Evolutionary conservation across 1,284 basidiomycete species (phyloP).

Genomic region (Hortiboletus rubellus): DNA sequence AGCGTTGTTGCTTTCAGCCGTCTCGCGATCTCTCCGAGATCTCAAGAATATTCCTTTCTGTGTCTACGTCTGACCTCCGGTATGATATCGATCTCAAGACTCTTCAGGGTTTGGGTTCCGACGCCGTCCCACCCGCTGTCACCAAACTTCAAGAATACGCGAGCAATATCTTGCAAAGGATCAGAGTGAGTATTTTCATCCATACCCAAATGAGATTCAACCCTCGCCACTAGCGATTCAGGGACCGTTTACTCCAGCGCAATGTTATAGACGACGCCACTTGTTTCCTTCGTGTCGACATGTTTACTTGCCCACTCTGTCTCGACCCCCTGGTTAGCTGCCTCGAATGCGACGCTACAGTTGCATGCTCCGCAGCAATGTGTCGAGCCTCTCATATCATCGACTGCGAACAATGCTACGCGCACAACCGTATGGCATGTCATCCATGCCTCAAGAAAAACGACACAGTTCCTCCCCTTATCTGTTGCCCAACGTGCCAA

Average conservation of each 20-base stretch:
- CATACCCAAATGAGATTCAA: background rate
- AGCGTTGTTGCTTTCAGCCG: slow-evolving; percentile 21
- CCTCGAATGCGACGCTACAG: slow-evolving; percentile 13
- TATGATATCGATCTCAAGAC: slow-evolving; percentile 19
- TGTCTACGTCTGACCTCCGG: background rate
- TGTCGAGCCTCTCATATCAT: slow-evolving; percentile 4
- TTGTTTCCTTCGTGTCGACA: slow-evolving; percentile 16
- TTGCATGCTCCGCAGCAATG: slow-evolving; percentile 4
- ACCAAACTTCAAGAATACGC: slow-evolving; percentile 16
- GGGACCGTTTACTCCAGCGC: slow-evolving; percentile 8
- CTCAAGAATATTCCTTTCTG: slow-evolving; percentile 17
- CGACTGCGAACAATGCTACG: slow-evolving; percentile 7
- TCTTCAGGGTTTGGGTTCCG: background rate
- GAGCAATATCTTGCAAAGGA: slow-evolving; percentile 4
- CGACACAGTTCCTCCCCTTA: slow-evolving; percentile 10
- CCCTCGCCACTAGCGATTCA: slow-evolving; percentile 16
- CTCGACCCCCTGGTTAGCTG: slow-evolving; percentile 3
- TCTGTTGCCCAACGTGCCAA: slow-evolving; percentile 9
- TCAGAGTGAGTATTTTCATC: slow-evolving; percentile 1
- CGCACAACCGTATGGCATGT: slow-evolving; percentile 11
- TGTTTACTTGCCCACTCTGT: slow-evolving; percentile 27
- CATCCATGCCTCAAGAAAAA: slow-evolving; percentile 7
- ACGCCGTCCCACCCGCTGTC: background rate
- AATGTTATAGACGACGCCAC: background rate
- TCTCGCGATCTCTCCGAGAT: slow-evolving; percentile 18